Percentiles rank a stretch among this genome's conserved stretches.
Evolutionary conservation across 192 early-diverging fungal genomes (phyloP).

Genomic region (Coemansia sp.): DNA sequence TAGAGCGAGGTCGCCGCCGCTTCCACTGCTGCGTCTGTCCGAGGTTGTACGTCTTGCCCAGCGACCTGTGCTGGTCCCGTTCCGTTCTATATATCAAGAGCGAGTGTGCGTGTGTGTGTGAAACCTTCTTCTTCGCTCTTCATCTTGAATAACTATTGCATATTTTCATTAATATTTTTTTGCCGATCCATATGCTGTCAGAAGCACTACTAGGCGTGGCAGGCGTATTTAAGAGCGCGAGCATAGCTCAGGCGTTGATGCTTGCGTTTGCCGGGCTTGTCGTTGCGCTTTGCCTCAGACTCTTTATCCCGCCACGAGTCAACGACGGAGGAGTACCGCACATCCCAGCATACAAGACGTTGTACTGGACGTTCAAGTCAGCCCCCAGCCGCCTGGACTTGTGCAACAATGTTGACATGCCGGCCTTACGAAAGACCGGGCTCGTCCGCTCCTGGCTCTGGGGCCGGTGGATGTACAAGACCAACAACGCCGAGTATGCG

Average conservation of each 20-base stretch:
- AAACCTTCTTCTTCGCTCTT: not conserved
- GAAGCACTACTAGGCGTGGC: not conserved
- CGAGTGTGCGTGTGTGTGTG: not conserved
- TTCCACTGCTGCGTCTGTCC: no score
- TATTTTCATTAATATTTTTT: not conserved
- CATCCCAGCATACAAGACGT: constrained; percentile 43
- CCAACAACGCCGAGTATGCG: constrained; percentile 51
- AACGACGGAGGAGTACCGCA: constrained; percentile 52
- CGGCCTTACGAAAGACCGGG: constrained; percentile 31
- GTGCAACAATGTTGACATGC: constrained; percentile 40
- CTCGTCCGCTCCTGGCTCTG: constrained; percentile 47
- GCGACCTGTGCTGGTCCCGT: not conserved
- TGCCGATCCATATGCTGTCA: not conserved
- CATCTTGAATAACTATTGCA: constrained; percentile 8
- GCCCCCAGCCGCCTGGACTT: constrained; percentile 38
- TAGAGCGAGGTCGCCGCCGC: not conserved
- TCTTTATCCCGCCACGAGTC: constrained; percentile 41
- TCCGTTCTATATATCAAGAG: not conserved
- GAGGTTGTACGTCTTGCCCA: not conserved
- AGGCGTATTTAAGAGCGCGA: not conserved
- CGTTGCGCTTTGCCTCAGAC: constrained; percentile 10
- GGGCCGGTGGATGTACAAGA: constrained; percentile 57
- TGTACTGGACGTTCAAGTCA: constrained; percentile 51
- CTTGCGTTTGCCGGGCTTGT: constrained; percentile 3
- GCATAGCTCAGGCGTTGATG: not conserved